Percentiles rank a stretch among this genome's conserved stretches.
Evolutionary conservation across 805 yeast genomes (phyloP).

Genomic region (Ogataea zsoltii): DNA sequence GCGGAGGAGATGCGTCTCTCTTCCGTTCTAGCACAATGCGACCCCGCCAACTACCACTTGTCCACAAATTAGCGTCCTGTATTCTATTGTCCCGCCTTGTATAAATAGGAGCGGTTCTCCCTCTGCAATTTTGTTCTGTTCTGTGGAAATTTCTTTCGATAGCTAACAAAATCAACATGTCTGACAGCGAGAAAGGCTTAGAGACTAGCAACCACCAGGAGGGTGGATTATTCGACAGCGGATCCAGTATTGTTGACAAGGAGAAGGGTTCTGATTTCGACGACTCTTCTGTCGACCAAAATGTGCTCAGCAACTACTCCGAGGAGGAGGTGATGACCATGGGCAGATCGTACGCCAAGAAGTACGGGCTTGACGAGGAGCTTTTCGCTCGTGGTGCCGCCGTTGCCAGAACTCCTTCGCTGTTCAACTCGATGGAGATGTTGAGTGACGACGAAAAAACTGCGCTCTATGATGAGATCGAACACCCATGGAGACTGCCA

Average conservation of each 20-base stretch:
- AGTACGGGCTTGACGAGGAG: constrained; percentile 55
- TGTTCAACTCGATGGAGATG: constrained; percentile 56
- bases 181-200: constrained; percentile 6
- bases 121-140: neutral
- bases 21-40: neutral
- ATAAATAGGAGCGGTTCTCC: neutral
- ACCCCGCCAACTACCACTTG: too few relatives aligned
- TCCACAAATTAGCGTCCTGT: too few relatives aligned
- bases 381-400: constrained; percentile 68
- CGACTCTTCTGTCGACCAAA: constrained; percentile 29
- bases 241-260: constrained; percentile 9
- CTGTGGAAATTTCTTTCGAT: neutral
- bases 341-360: constrained; percentile 66
- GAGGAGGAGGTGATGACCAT: constrained; percentile 65
- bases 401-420: constrained; percentile 58
- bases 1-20: neutral
- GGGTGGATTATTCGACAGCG: constrained; percentile 17
- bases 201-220: constrained; percentile 7
- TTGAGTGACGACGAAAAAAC: constrained; percentile 55
- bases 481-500: constrained; percentile 49
- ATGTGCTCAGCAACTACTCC: constrained; percentile 56
- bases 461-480: constrained; percentile 47
- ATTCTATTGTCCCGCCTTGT: neutral
- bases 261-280: constrained; percentile 11
- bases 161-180: constrained; percentile 5